These are phyloP conservation scores for Pythium scleroteichum DNA, from an alignment of 352 stramenopile genomes.

Conservation along the genomic window DNA sequence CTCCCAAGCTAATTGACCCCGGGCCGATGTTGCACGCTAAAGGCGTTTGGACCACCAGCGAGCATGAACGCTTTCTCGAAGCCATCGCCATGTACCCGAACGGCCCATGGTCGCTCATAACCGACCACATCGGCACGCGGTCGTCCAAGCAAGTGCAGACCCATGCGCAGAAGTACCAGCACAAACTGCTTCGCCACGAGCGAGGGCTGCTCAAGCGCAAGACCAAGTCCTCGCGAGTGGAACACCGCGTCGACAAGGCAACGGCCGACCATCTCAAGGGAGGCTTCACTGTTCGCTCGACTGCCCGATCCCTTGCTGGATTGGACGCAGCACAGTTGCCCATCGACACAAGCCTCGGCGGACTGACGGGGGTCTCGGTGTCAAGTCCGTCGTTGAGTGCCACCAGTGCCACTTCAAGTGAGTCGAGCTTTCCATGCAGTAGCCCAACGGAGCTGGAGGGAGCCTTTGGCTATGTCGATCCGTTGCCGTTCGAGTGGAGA, in stretches of 20 bases:
- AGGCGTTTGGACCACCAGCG: conserved; percentile 67
- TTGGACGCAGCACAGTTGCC: background rate
- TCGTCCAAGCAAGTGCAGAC: conserved; percentile 83
- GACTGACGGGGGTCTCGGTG: background rate
- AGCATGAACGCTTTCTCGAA: conserved; percentile 79
- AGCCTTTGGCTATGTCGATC: background rate
- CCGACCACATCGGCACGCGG: conserved; percentile 67
- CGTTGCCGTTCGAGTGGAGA: background rate
- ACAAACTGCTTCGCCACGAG: conserved; percentile 77
- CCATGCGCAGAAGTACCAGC: conserved; percentile 82
- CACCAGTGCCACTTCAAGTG: background rate
- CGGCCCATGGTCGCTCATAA: conserved; percentile 70
- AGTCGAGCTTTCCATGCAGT: background rate
- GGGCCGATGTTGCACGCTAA: background rate
- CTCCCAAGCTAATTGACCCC: background rate
- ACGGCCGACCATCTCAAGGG: conserved; percentile 16
- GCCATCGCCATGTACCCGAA: conserved; percentile 71
- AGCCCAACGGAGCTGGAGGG: background rate
- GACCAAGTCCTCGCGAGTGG: conserved; percentile 43
- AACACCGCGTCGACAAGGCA: conserved; percentile 19
- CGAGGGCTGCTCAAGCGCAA: conserved; percentile 24
- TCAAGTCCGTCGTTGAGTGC: background rate
- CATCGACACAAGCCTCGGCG: background rate
- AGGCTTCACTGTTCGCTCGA: background rate
- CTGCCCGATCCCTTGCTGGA: background rate